Base-by-base conservation (phyloP, 2,329 filamentous ascomycete species). In the Penicillium sp. region DNA sequence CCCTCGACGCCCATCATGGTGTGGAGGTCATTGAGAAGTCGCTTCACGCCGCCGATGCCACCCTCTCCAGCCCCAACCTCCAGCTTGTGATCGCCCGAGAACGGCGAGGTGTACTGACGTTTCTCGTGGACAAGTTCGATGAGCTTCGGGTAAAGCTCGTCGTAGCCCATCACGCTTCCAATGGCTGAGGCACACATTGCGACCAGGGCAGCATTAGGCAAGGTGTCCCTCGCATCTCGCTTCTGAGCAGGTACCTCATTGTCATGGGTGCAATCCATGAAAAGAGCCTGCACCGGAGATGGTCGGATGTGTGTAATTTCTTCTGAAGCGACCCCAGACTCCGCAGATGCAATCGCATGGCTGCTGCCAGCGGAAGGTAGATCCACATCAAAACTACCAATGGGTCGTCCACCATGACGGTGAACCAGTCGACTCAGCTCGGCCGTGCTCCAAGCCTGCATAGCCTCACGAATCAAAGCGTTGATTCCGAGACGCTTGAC, bases 191-290 rank as follows among this genome's bases (percentile, higher is more conserved):
- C 84, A 68, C 94, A 98, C 90, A 98, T 96, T 64, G 85, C 86
- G 34, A 97, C 91, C 4, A 98, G 77, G 4, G 93, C 93, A 43
- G 91, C 90, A 62, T 94, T 97, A 6, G 94, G 88, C 8, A 98
- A 77, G 0, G 93, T 97, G 65, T 98, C 94, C 50, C 90, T 82
- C 44, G 90, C 90, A 66, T 96, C 90, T 36, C 94, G 81, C 70
- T 96, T 96, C 69, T 98, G 91, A 1, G 91, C 88, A 0, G 93
- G 93, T 2, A 89, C 86, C 71, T 98, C 91, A 60, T 98, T 98
- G 72, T 98, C 93, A 67, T 98, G 93, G 0, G 94, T 98, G 69
- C 94, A 98, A 66, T 98, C 94, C 90, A 97, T 97, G 70, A 98
- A 96, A 1, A 98, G 75, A 1, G 91, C 93, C 56, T 95, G 90